A percentile compares a stretch with the other conserved stretches of the same genome.
Evolutionary conservation across 495 filamentous ascomycete species (phyloP).

Genomic region (Penicillium canescens): DNA sequence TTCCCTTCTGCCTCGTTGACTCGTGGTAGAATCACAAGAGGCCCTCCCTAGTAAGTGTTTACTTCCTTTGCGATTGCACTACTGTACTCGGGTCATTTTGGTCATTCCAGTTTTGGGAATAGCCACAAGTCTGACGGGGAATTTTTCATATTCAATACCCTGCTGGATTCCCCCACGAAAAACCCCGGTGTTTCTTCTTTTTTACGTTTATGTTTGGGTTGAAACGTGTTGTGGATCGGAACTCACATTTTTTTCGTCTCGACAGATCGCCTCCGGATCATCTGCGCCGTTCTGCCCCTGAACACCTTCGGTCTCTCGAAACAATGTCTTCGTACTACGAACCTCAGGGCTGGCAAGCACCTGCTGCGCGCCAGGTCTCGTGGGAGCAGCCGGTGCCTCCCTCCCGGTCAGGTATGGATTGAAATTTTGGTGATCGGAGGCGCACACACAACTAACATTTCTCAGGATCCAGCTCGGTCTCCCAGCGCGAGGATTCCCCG

Average conservation of each 20-base stretch:
- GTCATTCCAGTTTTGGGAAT: no score
- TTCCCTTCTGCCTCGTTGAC: constrained; percentile 38
- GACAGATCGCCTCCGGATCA: constrained; percentile 36
- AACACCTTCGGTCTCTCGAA: constrained; percentile 20
- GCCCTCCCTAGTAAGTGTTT: constrained; percentile 26
- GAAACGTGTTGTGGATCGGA: constrained; percentile 8
- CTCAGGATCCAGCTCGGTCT: constrained; percentile 73
- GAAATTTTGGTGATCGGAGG: constrained; percentile 6
- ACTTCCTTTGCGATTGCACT: not conserved
- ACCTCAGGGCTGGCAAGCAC: constrained; percentile 75
- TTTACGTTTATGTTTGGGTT: not conserved
- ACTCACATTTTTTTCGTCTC: constrained; percentile 16
- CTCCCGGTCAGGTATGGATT: constrained; percentile 74
- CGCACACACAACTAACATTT: constrained; percentile 26
- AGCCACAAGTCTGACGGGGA: no score
- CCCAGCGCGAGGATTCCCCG: constrained; percentile 72
- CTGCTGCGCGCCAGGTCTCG: constrained; percentile 61
- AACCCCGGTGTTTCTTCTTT: no score
- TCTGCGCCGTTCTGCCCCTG: constrained; percentile 28
- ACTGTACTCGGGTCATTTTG: not conserved
- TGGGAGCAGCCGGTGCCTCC: constrained; percentile 88
- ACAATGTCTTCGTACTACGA: constrained; percentile 88
- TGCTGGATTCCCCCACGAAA: no score
- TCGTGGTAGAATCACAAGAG: constrained; percentile 35
- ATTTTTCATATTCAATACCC: no score